These are phyloP conservation scores for Pestalotiopsis sp. DNA, from an alignment of 2,329 filamentous ascomycete genomes.

Conservation along the genomic window DNA sequence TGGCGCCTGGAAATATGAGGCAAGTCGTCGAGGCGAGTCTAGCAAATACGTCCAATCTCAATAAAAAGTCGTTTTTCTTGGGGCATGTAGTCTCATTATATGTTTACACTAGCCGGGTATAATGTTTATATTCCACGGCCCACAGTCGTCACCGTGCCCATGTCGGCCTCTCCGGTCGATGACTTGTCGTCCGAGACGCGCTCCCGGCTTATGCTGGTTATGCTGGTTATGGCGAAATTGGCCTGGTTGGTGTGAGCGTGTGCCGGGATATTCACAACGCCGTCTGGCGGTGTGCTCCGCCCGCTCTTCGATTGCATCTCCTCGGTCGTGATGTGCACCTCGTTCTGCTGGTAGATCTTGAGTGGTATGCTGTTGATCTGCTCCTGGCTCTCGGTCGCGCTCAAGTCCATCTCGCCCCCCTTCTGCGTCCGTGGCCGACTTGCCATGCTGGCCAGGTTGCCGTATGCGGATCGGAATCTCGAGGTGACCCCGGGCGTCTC, in stretches of 20 bases:
- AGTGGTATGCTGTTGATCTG: slow-evolving; percentile 36
- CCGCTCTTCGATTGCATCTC: background rate
- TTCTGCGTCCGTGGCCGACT: slow-evolving; percentile 19
- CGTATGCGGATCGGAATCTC: slow-evolving; percentile 25
- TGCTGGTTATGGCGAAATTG: background rate
- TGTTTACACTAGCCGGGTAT: background rate
- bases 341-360: slow-evolving; percentile 36
- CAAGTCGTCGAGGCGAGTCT: background rate
- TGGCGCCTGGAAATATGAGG: background rate
- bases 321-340: slow-evolving; percentile 28
- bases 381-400: slow-evolving; percentile 36
- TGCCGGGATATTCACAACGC: background rate
- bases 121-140: background rate
- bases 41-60: background rate
- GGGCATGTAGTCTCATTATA: background rate
- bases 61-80: background rate
- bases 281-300: background rate
- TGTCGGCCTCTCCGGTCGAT: background rate
- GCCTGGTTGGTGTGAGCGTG: background rate
- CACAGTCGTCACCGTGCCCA: background rate
- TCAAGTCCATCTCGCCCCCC: slow-evolving; percentile 15
- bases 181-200: background rate
- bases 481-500: slow-evolving; percentile 22
- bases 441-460: slow-evolving; percentile 18
- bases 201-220: background rate